phyloP scores from a whole-genome alignment of 148 eudicot species.

The Dysphania ambrosioides region DNA sequence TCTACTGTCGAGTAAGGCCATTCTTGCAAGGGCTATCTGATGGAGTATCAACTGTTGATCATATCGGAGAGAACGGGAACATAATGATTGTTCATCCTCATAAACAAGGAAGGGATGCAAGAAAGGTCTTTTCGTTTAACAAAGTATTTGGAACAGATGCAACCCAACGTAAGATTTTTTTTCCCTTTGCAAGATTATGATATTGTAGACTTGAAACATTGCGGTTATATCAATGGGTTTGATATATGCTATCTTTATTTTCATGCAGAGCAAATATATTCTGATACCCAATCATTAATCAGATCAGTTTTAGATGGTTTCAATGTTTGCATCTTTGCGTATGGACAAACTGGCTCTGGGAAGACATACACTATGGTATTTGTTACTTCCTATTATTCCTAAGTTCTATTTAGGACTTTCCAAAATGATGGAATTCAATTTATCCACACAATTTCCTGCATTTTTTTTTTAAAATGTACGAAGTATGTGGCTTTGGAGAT shows the following conservation, averaged over 20 bases:
- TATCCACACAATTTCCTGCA: not conserved
- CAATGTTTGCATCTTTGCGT: constrained; percentile 93
- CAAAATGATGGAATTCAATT: not conserved
- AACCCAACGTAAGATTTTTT: constrained; percentile 62
- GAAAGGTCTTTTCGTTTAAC: constrained; percentile 71
- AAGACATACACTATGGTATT: constrained; percentile 96
- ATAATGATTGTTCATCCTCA: constrained; percentile 82
- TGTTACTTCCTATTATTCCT: not conserved
- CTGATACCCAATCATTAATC: constrained; percentile 75
- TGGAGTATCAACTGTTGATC: constrained; percentile 69
- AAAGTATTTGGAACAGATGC: constrained; percentile 73
- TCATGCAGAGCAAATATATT: constrained; percentile 83
- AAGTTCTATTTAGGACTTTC: not conserved
- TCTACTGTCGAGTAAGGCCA: constrained; percentile 89
- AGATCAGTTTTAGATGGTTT: constrained; percentile 93
- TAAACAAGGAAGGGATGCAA: constrained; percentile 85
- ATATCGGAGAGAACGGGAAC: constrained; percentile 91
- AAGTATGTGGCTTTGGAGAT: too few species aligned
- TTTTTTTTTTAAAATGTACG: too few species aligned
- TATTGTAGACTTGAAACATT: not conserved
- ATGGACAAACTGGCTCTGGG: constrained; percentile 99
- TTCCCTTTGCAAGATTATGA: not conserved
- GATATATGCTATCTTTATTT: not conserved
- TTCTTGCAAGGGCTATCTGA: constrained; percentile 54
- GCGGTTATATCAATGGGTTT: not conserved